These are phyloP conservation scores for Blastocladiella emersonii DNA, from an alignment of 371 early-diverging fungal genomes.

Conservation along the genomic window DNA sequence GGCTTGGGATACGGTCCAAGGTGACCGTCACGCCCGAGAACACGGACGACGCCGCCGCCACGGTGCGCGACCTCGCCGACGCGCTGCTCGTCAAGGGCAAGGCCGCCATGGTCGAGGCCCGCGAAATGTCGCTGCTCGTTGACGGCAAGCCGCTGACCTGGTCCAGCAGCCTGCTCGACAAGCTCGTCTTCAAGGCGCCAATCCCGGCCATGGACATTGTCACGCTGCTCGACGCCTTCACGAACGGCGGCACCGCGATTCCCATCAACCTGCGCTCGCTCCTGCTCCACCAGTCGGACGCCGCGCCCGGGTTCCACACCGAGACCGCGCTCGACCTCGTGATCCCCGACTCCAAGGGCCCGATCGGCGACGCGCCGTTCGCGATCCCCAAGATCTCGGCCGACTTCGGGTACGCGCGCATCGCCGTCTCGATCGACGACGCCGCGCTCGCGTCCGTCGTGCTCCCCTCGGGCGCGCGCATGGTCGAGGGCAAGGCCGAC, in stretches of 20 bases:
- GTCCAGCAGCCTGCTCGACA: neutral
- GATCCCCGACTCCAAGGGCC: neutral
- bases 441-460: neutral
- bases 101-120: neutral
- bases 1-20: neutral
- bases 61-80: neutral
- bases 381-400: neutral
- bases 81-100: neutral
- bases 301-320: neutral
- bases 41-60: neutral
- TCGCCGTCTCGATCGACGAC: neutral
- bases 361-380: neutral
- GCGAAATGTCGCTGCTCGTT: neutral
- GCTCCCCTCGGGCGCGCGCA: neutral
- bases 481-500: neutral
- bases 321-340: neutral
- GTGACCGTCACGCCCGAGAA: neutral
- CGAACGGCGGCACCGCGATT: neutral
- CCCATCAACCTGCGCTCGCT: neutral
- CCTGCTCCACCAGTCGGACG: neutral
- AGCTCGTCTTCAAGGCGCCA: neutral
- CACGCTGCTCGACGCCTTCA: neutral
- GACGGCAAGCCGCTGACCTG: neutral
- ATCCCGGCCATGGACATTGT: neutral
- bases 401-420: neutral